Conservation (phyloP, 1,284 basidiomycete species). For the Ganoderma boninense region DNA sequence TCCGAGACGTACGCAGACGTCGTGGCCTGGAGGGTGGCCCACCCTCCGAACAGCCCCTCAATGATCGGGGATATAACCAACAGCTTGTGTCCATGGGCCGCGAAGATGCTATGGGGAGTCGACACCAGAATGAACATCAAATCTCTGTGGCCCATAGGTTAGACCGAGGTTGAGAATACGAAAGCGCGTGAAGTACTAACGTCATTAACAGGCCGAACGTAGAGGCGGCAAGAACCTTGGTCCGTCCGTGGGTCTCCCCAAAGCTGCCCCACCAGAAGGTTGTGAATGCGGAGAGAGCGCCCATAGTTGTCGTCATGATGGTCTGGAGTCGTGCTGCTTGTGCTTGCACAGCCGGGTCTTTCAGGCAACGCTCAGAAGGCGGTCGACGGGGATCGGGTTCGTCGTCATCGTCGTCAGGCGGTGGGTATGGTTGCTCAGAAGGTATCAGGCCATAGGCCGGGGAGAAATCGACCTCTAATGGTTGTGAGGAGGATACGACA, state of each 20-base stretch:
- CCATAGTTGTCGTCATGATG: slow-evolving; percentile 79
- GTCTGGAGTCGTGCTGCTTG: slow-evolving; percentile 75
- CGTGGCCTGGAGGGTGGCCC: slow-evolving; percentile 81
- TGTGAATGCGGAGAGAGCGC: slow-evolving; percentile 83
- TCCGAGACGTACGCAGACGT: slow-evolving; percentile 89
- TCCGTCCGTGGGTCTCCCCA: slow-evolving; percentile 82
- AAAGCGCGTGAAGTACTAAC: slow-evolving; percentile 52
- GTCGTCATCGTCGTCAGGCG: slow-evolving; percentile 44
- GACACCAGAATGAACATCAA: slow-evolving; percentile 82
- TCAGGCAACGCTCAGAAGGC: slow-evolving; percentile 61
- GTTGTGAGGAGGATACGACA: slow-evolving; percentile 22
- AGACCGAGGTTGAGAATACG: background rate
- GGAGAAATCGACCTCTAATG: slow-evolving; percentile 4
- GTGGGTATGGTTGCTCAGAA: background rate
- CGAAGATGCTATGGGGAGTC: slow-evolving; percentile 68
- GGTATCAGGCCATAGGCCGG: background rate
- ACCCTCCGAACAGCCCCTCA: slow-evolving; percentile 90
- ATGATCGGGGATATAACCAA: slow-evolving; percentile 84
- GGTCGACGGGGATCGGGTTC: slow-evolving; percentile 58
- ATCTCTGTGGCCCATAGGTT: slow-evolving; percentile 58
- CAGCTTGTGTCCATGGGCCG: slow-evolving; percentile 74
- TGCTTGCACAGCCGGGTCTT: slow-evolving; percentile 71
- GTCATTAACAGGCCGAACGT: slow-evolving; percentile 80
- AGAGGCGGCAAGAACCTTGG: slow-evolving; percentile 74
- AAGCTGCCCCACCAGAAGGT: slow-evolving; percentile 91